Percentiles rank a stretch among this genome's conserved stretches.
Conservation (phyloP, 1,139 yeast genomes). For the Zygosaccharomyces sapae region DNA sequence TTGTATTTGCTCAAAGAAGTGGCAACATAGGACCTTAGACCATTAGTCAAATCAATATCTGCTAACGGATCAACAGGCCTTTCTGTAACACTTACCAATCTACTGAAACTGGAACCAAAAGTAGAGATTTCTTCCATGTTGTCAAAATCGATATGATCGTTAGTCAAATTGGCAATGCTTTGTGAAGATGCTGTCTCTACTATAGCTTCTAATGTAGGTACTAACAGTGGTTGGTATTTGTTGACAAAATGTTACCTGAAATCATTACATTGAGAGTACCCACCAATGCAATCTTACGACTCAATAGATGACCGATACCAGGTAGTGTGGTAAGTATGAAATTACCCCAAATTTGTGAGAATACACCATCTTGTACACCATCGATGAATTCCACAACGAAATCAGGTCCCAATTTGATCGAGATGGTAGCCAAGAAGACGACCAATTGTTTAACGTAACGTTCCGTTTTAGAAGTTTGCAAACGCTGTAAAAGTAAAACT, state of each 20-base stretch:
- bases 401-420: conserved; percentile 42
- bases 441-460: conserved; percentile 71
- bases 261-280: conserved; percentile 61
- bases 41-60: conserved; percentile 41
- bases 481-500: conserved; percentile 67
- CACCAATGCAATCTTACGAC: conserved; percentile 68
- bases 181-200: conserved; percentile 43
- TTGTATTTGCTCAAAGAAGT: conserved; percentile 36
- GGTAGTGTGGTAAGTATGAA: conserved; percentile 67
- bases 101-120: conserved; percentile 83
- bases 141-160: conserved; percentile 40
- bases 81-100: conserved; percentile 57
- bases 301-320: conserved; percentile 61
- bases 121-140: conserved; percentile 43
- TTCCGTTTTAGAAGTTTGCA: conserved; percentile 78
- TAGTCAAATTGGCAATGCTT: conserved; percentile 35
- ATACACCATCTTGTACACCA: conserved; percentile 42
- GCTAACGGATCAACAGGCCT: conserved; percentile 69
- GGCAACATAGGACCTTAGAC: conserved; percentile 38
- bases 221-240: conserved; percentile 44
- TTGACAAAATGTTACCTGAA: conserved; percentile 38
- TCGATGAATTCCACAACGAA: conserved; percentile 41
- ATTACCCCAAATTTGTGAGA: conserved; percentile 57
- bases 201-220: conserved; percentile 51
- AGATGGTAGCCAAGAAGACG: conserved; percentile 53